A percentile compares a stretch with the other conserved stretches of the same genome.
These are phyloP conservation scores for Monilinia laxa DNA, from an alignment of 2,329 filamentous ascomycete genomes.

Conservation along the genomic window DNA sequence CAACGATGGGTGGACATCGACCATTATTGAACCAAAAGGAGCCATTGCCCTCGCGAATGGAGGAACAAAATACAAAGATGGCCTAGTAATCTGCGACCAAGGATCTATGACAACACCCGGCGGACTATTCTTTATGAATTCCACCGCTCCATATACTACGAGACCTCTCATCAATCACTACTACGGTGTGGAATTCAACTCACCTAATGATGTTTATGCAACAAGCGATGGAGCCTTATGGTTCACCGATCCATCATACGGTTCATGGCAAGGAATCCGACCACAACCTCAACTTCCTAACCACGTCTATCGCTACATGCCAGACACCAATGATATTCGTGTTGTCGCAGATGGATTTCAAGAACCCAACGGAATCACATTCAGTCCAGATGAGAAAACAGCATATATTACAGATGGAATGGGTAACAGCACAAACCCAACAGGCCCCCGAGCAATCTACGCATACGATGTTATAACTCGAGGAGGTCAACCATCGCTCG, in stretches of 20 bases:
- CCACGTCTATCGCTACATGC: slow-evolving; percentile 58
- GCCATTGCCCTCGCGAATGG: slow-evolving; percentile 28
- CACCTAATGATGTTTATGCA: slow-evolving; percentile 57
- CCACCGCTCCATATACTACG: slow-evolving; percentile 26
- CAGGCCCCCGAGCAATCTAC: slow-evolving; percentile 41
- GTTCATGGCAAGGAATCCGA: slow-evolving; percentile 57
- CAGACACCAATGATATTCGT: slow-evolving; percentile 50
- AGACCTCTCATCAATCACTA: slow-evolving; percentile 57
- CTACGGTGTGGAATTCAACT: slow-evolving; percentile 58
- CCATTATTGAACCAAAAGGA: slow-evolving; percentile 20
- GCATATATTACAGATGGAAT: slow-evolving; percentile 54
- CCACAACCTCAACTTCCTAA: slow-evolving; percentile 52
- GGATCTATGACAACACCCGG: slow-evolving; percentile 26
- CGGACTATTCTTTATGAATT: slow-evolving; percentile 26
- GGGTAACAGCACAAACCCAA: slow-evolving; percentile 42
- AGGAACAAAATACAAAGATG: slow-evolving; percentile 28
- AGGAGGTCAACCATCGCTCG: slow-evolving; percentile 21
- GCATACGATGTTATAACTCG: slow-evolving; percentile 31
- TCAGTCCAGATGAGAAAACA: slow-evolving; percentile 53
- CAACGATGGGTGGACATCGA: slow-evolving; percentile 45
- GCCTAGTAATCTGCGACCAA: slow-evolving; percentile 30
- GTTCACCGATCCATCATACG: slow-evolving; percentile 62
- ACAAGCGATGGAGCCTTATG: slow-evolving; percentile 55
- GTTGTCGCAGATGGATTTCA: slow-evolving; percentile 57
- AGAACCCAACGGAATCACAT: slow-evolving; percentile 57